Evolutionary conservation across 169 alveolate genomes (phyloP).

Genomic region (Cryptosporidium meleagridis): DNA sequence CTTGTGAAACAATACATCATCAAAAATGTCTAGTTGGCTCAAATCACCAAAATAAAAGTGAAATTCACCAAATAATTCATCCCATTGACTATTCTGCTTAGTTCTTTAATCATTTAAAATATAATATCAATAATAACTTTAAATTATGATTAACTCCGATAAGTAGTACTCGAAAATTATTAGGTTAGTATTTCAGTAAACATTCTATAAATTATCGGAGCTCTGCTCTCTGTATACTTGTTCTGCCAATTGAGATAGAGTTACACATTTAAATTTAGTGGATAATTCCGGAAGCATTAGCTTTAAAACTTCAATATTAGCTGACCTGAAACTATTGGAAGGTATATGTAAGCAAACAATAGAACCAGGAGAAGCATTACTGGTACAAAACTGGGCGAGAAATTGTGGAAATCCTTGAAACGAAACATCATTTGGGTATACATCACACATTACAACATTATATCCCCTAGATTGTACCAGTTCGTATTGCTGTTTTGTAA

Average conservation of each 20-base stretch:
- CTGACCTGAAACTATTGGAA: slow-evolving; percentile 68
- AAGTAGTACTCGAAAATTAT: not conserved
- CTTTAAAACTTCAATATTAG: slow-evolving; percentile 48
- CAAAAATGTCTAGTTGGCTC: slow-evolving; percentile 80
- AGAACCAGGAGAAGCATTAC: slow-evolving; percentile 76
- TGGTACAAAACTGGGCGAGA: slow-evolving; percentile 68
- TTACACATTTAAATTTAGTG: slow-evolving; percentile 52
- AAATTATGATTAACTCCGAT: not conserved
- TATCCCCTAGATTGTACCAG: slow-evolving; percentile 61
- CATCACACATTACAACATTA: slow-evolving; percentile 75
- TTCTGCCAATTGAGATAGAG: slow-evolving; percentile 70
- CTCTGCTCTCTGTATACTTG: slow-evolving; percentile 9
- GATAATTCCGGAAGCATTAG: slow-evolving; percentile 72
- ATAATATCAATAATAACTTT: not conserved
- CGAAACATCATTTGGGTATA: slow-evolving; percentile 73
- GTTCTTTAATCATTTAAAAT: not conserved
- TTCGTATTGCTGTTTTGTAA: slow-evolving; percentile 62
- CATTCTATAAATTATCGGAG: not conserved
- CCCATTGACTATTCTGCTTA: not conserved
- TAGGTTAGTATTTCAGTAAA: not conserved
- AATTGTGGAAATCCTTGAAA: slow-evolving; percentile 71
- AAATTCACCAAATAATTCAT: not conserved
- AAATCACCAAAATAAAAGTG: not conserved
- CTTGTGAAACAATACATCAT: slow-evolving; percentile 86
- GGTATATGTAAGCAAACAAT: slow-evolving; percentile 74